phyloP scores from a whole-genome alignment of 257 asterid genomes.

The Solanum pinnatisectum region DNA sequence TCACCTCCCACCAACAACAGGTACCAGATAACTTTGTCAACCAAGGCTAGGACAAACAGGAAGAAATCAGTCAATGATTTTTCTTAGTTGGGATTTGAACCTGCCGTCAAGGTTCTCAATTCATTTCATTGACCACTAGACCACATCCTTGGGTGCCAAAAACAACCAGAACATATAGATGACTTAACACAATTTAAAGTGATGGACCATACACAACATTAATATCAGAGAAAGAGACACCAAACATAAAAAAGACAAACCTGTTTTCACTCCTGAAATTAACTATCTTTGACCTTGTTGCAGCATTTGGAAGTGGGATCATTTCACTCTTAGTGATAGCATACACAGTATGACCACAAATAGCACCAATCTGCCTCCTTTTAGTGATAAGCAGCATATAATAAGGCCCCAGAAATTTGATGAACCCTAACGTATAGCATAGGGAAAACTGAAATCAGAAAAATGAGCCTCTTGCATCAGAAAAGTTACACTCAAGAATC shows the following conservation, averaged over 20 bases:
- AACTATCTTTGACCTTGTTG: constrained; percentile 48
- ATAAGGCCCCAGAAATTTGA: constrained; percentile 87
- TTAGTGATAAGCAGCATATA: constrained; percentile 86
- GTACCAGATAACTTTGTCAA: background rate
- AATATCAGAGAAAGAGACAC: background rate
- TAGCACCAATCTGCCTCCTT: constrained; percentile 82
- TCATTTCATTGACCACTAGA: background rate
- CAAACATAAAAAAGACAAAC: constrained; percentile 15
- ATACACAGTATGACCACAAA: constrained; percentile 81
- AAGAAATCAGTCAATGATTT: background rate
- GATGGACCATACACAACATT: background rate
- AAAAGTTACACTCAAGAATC: background rate
- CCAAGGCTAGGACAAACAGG: background rate
- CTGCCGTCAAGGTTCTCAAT: background rate
- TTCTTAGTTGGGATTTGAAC: background rate
- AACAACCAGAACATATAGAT: background rate
- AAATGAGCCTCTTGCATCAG: background rate
- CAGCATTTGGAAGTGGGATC: constrained; percentile 69
- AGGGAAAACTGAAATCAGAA: background rate
- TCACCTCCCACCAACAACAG: background rate
- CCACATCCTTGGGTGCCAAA: background rate
- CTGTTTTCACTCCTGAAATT: constrained; percentile 70
- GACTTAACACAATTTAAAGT: background rate
- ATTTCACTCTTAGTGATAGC: constrained; percentile 73
- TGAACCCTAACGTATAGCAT: constrained; percentile 55